Base-by-base conservation (phyloP, 1,284 basidiomycete genomes). In the Coniophora puteana region DNA sequence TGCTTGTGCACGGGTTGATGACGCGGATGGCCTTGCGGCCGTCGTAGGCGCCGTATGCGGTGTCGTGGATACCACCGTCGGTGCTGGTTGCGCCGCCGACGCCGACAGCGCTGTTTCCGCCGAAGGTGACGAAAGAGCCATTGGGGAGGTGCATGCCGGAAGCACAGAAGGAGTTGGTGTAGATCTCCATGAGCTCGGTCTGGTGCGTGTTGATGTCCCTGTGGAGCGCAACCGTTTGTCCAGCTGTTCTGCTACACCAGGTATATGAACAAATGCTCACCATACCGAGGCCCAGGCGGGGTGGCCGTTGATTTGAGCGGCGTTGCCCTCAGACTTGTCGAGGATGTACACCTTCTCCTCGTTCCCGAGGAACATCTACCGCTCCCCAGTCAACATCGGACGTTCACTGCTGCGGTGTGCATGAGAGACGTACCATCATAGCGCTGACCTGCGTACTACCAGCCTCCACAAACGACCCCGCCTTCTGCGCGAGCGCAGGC, bases 91-190 rank as follows among this genome's bases (percentile, higher is more conserved):
- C 55, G 23, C 90, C 91, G 14, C 83, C 83, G n/a, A 74, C 76
- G 4, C 80, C 80, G 33, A 93, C 71, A n/a, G 89, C 88, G 43
- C 83, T 80, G 57, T 92, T 92, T 11, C 83, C 84, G 45, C 80
- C 85, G 47, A 83, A 76, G 3, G 81, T 80, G 25, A 69, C 68
- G 38, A 64, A 83, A 4, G 78, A 81, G 16, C 78, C 79, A 38
- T 83, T 82, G 1, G 79, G 80, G 2, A 80, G 59, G 55, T 81
- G 80, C 79, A 74, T 82, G 38, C 83, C 83, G 13, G 83, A 85
- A 12, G 86, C 78, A 54, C 87, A 93, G 68, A 95, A 95, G 11
- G 79, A 72, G 62, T 94, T 94, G 29, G 85, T 88, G 39, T 63
- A 51, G 30, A 95, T 73, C 43, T 86, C 83, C 84, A 94, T 83